phyloP scores from a whole-genome alignment of 2,329 filamentous ascomycete species.

The Paecilomyces variotii region DNA sequence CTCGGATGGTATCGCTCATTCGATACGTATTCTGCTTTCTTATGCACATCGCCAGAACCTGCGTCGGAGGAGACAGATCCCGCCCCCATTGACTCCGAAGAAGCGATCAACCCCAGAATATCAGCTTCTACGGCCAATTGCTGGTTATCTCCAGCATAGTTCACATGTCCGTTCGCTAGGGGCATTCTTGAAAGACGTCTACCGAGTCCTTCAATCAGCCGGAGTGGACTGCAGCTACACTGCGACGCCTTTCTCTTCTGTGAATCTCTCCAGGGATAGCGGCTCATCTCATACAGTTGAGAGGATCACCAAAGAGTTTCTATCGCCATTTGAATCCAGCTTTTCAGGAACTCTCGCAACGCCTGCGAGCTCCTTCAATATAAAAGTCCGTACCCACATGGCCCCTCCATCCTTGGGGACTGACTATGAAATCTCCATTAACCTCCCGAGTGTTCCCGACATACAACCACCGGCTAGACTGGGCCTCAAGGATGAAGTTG shows the following conservation, averaged over 20 bases:
- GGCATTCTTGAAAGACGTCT: constrained; percentile 24
- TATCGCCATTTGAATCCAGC: constrained; percentile 36
- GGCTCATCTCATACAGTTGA: constrained; percentile 24
- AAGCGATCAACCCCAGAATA: constrained; percentile 45
- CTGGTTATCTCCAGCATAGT: constrained; percentile 46
- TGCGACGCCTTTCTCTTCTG: constrained; percentile 18
- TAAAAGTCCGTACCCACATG: constrained; percentile 30
- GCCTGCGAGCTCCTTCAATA: constrained; percentile 26
- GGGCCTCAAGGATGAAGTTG: constrained; percentile 25
- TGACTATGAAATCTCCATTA: constrained; percentile 29
- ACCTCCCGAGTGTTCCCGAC: constrained; percentile 21
- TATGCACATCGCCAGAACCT: constrained; percentile 71
- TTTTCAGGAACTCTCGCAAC: constrained; percentile 30
- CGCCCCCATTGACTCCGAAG: constrained; percentile 46
- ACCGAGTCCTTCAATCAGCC: constrained; percentile 23
- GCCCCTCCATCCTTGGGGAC: constrained; percentile 28
- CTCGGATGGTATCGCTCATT: constrained; percentile 58
- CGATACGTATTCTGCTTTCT: constrained; percentile 67
- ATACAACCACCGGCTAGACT: constrained; percentile 25
- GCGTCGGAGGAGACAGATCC: constrained; percentile 55
- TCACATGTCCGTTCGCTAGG: constrained; percentile 26
- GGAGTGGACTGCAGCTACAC: constrained; percentile 22
- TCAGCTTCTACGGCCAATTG: constrained; percentile 51
- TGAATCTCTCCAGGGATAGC: constrained; percentile 8
- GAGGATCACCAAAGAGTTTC: constrained; percentile 33